A percentile compares a stretch with the other conserved stretches of the same genome.
phyloP scores from a whole-genome alignment of 225 moss, liverwort and hornwort genomes.

The Antitrichia curtipendula region DNA sequence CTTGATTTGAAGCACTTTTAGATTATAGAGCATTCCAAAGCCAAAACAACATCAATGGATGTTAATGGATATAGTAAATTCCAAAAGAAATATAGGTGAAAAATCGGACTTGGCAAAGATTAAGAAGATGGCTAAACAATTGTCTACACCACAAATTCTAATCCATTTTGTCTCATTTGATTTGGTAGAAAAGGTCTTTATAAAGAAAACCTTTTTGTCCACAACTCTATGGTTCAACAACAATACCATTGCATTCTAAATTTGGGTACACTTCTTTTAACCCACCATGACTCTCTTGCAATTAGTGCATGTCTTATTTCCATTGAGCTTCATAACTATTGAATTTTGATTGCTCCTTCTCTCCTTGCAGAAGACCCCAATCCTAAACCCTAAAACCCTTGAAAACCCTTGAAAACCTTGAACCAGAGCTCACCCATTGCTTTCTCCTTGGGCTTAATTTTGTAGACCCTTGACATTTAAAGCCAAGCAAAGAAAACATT shows the following conservation, averaged over 20 bases:
- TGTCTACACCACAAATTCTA: background rate
- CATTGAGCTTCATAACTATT: background rate
- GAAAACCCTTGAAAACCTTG: too few species aligned
- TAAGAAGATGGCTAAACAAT: rapidly evolving
- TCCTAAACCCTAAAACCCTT: too few species aligned
- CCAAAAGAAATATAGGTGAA: rapidly evolving
- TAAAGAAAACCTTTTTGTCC: background rate
- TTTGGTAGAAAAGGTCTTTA: rapidly evolving
- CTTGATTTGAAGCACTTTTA: too few species aligned
- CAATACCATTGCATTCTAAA: background rate
- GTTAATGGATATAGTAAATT: background rate
- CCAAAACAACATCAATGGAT: background rate
- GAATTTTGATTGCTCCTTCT: too few species aligned
- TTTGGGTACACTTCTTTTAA: background rate
- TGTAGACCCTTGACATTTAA: background rate
- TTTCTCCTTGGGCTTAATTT: background rate
- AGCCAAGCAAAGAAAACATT: background rate
- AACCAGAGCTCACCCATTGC: background rate
- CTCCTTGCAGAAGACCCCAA: background rate
- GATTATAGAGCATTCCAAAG: background rate
- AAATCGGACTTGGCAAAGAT: background rate
- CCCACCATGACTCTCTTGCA: background rate
- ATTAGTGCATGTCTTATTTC: background rate
- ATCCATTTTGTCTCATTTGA: background rate
- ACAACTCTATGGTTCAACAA: background rate